Percentiles rank a stretch among this genome's conserved stretches.
Conservation (phyloP, 2,329 filamentous ascomycete species). For the Alternaria sp. region DNA sequence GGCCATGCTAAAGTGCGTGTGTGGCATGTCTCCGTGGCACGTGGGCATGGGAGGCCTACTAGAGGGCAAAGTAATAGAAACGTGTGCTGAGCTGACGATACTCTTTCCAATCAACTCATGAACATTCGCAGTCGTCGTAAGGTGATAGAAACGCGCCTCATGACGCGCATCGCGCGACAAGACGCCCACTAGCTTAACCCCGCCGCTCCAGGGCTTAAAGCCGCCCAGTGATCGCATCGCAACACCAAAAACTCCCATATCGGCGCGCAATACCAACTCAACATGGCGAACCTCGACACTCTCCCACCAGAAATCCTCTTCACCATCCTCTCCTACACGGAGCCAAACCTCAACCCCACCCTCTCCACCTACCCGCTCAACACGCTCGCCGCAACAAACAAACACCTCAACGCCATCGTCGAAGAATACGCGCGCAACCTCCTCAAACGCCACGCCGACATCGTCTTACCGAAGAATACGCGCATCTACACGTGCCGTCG, state of each 20-base stretch:
- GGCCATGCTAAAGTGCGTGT: background rate
- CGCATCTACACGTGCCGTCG: constrained; percentile 25
- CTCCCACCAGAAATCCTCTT: constrained; percentile 40
- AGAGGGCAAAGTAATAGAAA: too few species aligned
- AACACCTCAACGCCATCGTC: constrained; percentile 27
- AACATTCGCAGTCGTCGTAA: background rate
- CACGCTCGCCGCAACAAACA: constrained; percentile 30
- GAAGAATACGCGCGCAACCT: constrained; percentile 41
- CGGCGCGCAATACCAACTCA: background rate
- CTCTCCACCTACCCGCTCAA: constrained; percentile 25
- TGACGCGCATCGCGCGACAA: background rate
- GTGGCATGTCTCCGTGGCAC: background rate
- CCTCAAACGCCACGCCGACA: constrained; percentile 29
- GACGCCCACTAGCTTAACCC: background rate
- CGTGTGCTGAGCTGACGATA: too few species aligned
- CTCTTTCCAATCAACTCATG: too few species aligned
- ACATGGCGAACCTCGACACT: constrained; percentile 23
- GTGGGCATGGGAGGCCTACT: background rate
- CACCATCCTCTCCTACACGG: constrained; percentile 30
- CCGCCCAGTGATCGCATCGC: background rate
- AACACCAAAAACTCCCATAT: background rate
- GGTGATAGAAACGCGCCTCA: background rate
- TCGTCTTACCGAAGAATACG: constrained; percentile 20
- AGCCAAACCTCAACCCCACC: constrained; percentile 12
- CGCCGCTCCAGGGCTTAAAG: background rate